Percentiles rank a stretch among this genome's conserved stretches.
These are phyloP conservation scores for Epichloe typhina DNA, from an alignment of 2,329 filamentous ascomycete genomes.

Conservation along the genomic window DNA sequence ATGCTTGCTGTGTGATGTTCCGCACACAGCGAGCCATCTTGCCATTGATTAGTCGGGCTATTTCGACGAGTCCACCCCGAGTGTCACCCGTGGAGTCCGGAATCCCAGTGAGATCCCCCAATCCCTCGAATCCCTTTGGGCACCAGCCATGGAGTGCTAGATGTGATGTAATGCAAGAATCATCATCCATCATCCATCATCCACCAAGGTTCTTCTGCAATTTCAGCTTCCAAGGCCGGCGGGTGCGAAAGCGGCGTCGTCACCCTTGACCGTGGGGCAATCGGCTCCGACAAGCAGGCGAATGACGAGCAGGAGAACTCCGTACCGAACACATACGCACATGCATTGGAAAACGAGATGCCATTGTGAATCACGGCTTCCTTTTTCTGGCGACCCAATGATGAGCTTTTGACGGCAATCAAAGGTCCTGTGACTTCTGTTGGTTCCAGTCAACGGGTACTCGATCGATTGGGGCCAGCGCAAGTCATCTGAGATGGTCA, in stretches of 20 bases:
- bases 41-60: not conserved
- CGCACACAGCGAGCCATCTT: not conserved
- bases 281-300: constrained; percentile 4
- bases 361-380: not conserved
- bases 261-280: constrained; percentile 3
- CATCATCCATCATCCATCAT: not conserved
- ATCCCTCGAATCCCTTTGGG: no score
- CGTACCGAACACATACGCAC: not conserved
- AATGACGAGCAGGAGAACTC: not conserved
- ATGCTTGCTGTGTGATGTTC: not conserved
- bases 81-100: not conserved
- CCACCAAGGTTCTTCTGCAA: not conserved
- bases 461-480: no score
- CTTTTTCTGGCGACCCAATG: no score
- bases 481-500: no score
- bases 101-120: not conserved
- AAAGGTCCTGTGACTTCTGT: no score
- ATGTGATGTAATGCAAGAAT: not conserved
- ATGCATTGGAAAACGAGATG: not conserved
- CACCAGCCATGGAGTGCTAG: not conserved
- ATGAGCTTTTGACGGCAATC: no score
- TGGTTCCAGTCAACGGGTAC: no score
- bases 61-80: not conserved
- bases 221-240: not conserved
- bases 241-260: constrained; percentile 2